Conservation (phyloP, 2,329 filamentous ascomycete genomes). For the Penicillium griseofulvum region DNA sequence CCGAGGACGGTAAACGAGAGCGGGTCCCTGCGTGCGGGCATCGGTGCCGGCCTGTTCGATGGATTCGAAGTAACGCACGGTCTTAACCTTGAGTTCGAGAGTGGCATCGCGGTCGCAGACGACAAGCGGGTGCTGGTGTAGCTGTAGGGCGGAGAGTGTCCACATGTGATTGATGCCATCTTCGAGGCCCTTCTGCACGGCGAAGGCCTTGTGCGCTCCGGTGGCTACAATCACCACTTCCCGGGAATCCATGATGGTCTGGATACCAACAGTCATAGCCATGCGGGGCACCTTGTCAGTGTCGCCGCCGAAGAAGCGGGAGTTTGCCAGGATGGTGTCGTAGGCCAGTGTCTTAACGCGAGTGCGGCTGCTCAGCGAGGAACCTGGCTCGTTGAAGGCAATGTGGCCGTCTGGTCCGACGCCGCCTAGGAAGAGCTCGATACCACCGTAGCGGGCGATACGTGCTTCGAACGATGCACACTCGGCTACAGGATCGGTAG, state of each 20-base stretch:
- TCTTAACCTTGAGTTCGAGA: slow-evolving; percentile 70
- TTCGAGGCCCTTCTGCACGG: slow-evolving; percentile 77
- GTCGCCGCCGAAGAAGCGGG: slow-evolving; percentile 77
- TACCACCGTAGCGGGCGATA: slow-evolving; percentile 71
- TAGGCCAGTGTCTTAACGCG: slow-evolving; percentile 84
- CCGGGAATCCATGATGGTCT: slow-evolving; percentile 75
- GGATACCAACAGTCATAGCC: slow-evolving; percentile 80
- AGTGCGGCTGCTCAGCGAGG: slow-evolving; percentile 71
- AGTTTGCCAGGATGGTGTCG: slow-evolving; percentile 83
- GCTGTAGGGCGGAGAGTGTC: slow-evolving; percentile 77
- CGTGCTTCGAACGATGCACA: slow-evolving; percentile 76
- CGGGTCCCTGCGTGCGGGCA: slow-evolving; percentile 43
- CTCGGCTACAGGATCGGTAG: slow-evolving; percentile 70
- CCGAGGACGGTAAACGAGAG: slow-evolving; percentile 41
- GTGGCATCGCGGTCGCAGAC: slow-evolving; percentile 81
- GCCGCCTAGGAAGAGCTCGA: slow-evolving; percentile 80
- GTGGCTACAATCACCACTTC: slow-evolving; percentile 82
- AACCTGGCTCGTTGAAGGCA: slow-evolving; percentile 87
- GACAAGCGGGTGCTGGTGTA: slow-evolving; percentile 78
- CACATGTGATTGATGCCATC: slow-evolving; percentile 86
- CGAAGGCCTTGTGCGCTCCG: slow-evolving; percentile 75
- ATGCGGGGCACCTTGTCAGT: slow-evolving; percentile 72
- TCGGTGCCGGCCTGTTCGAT: slow-evolving; percentile 63
- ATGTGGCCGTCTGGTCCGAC: slow-evolving; percentile 86
- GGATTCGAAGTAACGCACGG: slow-evolving; percentile 70